These are phyloP conservation scores for Candida odintsovae DNA, from an alignment of 805 yeast species.

Conservation along the genomic window DNA sequence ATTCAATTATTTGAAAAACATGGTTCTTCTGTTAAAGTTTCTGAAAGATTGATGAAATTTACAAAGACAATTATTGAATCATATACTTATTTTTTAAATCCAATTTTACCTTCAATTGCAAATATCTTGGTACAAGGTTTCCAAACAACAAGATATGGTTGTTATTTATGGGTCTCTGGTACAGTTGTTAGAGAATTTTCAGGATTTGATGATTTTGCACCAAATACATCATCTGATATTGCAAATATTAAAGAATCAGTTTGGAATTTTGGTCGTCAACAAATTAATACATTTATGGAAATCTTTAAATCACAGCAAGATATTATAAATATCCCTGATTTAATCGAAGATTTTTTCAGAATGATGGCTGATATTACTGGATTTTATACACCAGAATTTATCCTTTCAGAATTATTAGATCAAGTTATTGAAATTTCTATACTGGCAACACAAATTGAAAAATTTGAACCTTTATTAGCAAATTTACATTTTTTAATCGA, in stretches of 20 bases:
- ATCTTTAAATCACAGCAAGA: constrained; percentile 26
- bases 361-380: constrained; percentile 73
- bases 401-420: constrained; percentile 39
- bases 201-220: constrained; percentile 34
- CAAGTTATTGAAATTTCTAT: constrained; percentile 56
- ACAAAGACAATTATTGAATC: constrained; percentile 61
- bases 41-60: constrained; percentile 71
- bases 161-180: constrained; percentile 89
- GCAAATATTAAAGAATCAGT: constrained; percentile 50
- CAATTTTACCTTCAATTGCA: constrained; percentile 60
- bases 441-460: constrained; percentile 49
- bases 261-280: constrained; percentile 70
- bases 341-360: constrained; percentile 81
- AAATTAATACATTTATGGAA: constrained; percentile 51
- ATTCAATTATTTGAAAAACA: constrained; percentile 42
- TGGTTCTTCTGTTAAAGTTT: constrained; percentile 56
- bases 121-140: constrained; percentile 67
- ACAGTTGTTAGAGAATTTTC: constrained; percentile 69
- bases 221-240: not conserved
- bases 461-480: constrained; percentile 64
- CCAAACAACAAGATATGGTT: constrained; percentile 62
- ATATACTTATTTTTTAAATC: constrained; percentile 48
- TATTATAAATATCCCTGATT: constrained; percentile 37
- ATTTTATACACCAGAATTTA: constrained; percentile 58
- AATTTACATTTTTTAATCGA: constrained; percentile 78